These are phyloP conservation scores for Botrytis deweyae DNA, from an alignment of 2,329 filamentous ascomycete species.

Conservation along the genomic window DNA sequence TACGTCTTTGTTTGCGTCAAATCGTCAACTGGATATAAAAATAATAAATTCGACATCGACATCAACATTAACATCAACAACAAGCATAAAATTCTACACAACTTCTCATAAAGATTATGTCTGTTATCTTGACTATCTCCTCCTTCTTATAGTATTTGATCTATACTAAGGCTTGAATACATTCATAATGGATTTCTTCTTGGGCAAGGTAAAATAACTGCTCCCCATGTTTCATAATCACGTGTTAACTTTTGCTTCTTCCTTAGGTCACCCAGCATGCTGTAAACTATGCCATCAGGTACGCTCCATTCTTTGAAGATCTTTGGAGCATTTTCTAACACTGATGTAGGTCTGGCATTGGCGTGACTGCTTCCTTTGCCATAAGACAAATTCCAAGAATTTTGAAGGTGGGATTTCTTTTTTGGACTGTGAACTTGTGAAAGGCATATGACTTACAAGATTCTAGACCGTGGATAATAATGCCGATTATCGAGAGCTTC, in stretches of 20 bases:
- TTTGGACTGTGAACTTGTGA: neutral
- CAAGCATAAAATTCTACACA: neutral
- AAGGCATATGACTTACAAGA: constrained; percentile 5
- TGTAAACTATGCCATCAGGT: constrained; percentile 84
- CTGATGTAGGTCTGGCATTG: constrained; percentile 65
- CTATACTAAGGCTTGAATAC: neutral
- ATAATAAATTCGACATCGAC: neutral
- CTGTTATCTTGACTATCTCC: neutral
- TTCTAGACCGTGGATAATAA: constrained; percentile 66
- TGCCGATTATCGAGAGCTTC: constrained; percentile 66
- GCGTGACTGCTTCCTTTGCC: constrained; percentile 82
- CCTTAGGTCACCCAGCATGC: constrained; percentile 56
- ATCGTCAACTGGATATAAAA: constrained; percentile 1
- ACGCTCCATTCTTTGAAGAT: neutral
- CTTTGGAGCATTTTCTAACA: neutral
- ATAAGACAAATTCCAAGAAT: constrained; percentile 77
- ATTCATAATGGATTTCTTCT: constrained; percentile 45
- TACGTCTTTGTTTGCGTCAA: neutral
- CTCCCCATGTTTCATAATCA: constrained; percentile 20
- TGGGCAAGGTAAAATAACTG: constrained; percentile 53
- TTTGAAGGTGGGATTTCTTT: constrained; percentile 55
- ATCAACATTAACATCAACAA: neutral
- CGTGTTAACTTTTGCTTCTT: constrained; percentile 29
- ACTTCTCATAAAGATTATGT: neutral
- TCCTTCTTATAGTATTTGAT: neutral